Percentiles rank a stretch among this genome's conserved stretches.
phyloP scores from a whole-genome alignment of 768 basidiomycete species.

The Xerocomus potaroensis region DNA sequence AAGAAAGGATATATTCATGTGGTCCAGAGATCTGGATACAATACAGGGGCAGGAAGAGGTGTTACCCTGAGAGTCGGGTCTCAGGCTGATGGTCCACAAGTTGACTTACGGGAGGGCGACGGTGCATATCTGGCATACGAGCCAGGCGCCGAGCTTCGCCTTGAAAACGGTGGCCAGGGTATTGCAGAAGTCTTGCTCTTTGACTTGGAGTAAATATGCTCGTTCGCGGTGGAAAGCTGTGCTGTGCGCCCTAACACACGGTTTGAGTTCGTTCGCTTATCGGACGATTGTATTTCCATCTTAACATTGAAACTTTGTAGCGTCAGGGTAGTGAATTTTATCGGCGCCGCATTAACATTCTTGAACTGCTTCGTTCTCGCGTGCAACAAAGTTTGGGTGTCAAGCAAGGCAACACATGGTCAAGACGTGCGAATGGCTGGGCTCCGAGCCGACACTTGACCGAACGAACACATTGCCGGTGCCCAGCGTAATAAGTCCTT shows the following conservation, averaged over 20 bases:
- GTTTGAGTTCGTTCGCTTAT: neutral
- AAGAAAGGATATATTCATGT: constrained; percentile 82
- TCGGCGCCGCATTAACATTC: too few relatives aligned
- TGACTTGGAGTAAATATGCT: constrained; percentile 53
- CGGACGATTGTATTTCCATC: constrained; percentile 5
- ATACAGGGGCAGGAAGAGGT: constrained; percentile 51
- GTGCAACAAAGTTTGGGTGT: neutral
- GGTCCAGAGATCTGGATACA: constrained; percentile 82
- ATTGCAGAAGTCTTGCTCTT: constrained; percentile 78
- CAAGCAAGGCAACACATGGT: neutral
- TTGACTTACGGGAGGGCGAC: constrained; percentile 79
- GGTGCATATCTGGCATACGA: constrained; percentile 68
- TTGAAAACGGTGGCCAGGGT: constrained; percentile 62
- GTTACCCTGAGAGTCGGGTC: constrained; percentile 52
- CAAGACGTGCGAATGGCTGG: neutral
- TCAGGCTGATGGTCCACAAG: constrained; percentile 35
- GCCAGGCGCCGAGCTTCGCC: constrained; percentile 29
- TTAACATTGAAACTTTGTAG: too few relatives aligned
- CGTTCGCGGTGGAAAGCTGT: neutral
- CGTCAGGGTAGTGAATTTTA: too few relatives aligned
- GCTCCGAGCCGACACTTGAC: neutral
- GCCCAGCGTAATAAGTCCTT: neutral
- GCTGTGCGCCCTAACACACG: neutral
- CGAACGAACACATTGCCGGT: neutral
- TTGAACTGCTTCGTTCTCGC: neutral